Base-by-base conservation (phyloP, 768 basidiomycete species). In the Lactarius sp. region DNA sequence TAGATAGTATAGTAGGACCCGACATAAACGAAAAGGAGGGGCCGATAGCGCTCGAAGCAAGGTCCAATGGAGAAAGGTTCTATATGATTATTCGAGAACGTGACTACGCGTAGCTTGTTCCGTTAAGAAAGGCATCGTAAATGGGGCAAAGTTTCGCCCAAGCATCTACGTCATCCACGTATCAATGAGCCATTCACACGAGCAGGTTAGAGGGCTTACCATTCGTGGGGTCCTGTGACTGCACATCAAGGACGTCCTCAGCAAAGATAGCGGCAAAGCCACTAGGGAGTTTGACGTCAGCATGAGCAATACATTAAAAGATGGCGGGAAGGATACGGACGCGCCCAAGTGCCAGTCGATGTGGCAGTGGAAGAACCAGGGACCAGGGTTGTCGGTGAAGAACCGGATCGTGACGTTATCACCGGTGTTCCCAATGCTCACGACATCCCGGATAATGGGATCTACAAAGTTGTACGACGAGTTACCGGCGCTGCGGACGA, bases 321-420 rank as follows among this genome's bases (percentile, higher is more conserved):
- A 84, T 27, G 81, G 81, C 16, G 85, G 85, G 20, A 85, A 77
- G 73, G 87, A 88, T 71, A 83, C 1, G 86, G 83, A 22, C 71
- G 60, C 56, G 22, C 10, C 53, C 27, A 73, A 61, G 53, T 73
- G 72, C 72, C 72, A 73, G 39, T 67, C 69, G 33, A 73, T 72
- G 53, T 74, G 73, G 56, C 73, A 74, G 41, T 74, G 73, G 56
- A 74, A 58, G 59, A 70, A 68, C 71, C 69, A 71, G 31, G 68
- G 64, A 1, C 73, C 73, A 12, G 73, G 69, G 41, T 72, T 72
- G 60, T 73, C 72, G 1, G 72, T 73, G 7, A 66, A 56, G 56
- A 74, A 73, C 10, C 74, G 69, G 53, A 75, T 69, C 6, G 70
- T 69, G 27, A 69, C 68, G n/a, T 67, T 56, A 12, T 67, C 67